phyloP scores from a whole-genome alignment of 1,284 basidiomycete genomes.

The Laetiporus sulphureus region DNA sequence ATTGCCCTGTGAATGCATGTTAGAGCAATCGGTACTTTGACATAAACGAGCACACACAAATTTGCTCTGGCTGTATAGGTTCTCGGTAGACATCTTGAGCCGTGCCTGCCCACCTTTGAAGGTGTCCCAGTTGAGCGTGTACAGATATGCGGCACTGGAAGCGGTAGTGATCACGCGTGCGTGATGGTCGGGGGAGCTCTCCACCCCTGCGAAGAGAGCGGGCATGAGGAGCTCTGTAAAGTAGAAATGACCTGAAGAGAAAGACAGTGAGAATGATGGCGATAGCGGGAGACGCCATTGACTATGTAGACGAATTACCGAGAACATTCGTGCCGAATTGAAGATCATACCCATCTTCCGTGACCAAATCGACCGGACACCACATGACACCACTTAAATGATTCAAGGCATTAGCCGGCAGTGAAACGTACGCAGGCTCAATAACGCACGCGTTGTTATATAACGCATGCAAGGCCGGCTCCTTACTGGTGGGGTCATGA shows the following conservation, averaged over 20 bases:
- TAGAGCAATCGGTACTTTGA: background rate
- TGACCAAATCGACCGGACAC: conserved; percentile 5
- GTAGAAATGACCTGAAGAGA: conserved; percentile 11
- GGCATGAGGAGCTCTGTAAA: conserved; percentile 18
- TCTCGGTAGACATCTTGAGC: conserved; percentile 14
- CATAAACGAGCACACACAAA: conserved; percentile 25
- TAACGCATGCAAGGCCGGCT: conserved; percentile 5
- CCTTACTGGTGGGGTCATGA: conserved; percentile 2
- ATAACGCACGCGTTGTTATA: conserved; percentile 11
- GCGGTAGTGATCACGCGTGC: conserved; percentile 16
- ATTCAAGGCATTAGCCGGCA: background rate
- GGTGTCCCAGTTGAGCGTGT: conserved; percentile 14
- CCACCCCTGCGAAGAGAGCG: conserved; percentile 15
- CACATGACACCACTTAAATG: conserved; percentile 7
- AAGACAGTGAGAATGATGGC: background rate
- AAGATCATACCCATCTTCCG: conserved; percentile 8
- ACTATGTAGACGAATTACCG: background rate
- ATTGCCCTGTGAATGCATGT: conserved; percentile 14
- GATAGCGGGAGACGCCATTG: background rate
- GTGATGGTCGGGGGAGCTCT: conserved; percentile 14
- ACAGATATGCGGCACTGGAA: conserved; percentile 10
- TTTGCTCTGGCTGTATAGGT: conserved; percentile 38
- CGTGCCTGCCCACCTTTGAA: conserved; percentile 17
- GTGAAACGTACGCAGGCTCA: background rate
- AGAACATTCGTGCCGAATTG: conserved; percentile 10